phyloP scores from a whole-genome alignment of 129 eudicot species.

The Ambrosia trifida region DNA sequence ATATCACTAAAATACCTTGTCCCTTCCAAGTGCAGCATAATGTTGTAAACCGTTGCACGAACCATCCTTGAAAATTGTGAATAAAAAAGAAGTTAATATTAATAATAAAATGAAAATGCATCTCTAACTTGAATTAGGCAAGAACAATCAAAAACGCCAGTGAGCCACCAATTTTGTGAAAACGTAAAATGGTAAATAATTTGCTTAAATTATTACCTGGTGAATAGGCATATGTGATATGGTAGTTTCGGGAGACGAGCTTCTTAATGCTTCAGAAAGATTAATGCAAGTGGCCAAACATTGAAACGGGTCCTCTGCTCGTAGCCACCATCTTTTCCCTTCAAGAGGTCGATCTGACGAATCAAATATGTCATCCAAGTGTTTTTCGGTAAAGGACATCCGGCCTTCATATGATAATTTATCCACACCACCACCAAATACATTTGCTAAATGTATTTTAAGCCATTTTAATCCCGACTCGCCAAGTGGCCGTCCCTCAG shows the following conservation, averaged over 20 bases:
- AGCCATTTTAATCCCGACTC: conserved; percentile 87
- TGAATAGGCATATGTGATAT: conserved; percentile 84
- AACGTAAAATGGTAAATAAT: neutral
- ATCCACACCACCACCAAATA: conserved; percentile 90
- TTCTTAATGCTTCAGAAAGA: conserved; percentile 76
- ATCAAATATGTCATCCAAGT: conserved; percentile 84
- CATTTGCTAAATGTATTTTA: conserved; percentile 82
- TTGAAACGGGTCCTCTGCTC: conserved; percentile 95
- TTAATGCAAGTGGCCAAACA: conserved; percentile 89
- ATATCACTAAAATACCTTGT: conserved; percentile 57
- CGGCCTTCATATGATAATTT: conserved; percentile 82
- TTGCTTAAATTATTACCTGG: conserved; percentile 49
- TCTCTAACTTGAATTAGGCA: neutral
- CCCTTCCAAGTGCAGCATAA: conserved; percentile 99
- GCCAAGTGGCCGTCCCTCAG: conserved; percentile 97
- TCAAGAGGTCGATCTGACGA: conserved; percentile 97
- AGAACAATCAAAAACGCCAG: neutral
- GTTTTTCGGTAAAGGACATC: conserved; percentile 67
- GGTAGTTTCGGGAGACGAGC: conserved; percentile 72
- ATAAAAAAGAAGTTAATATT: neutral
- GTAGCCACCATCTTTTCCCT: conserved; percentile 94
- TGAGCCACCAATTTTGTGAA: neutral
- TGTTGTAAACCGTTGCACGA: conserved; percentile 98
- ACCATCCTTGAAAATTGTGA: conserved; percentile 65
- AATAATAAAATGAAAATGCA: neutral